Evolutionary conservation across 1,284 basidiomycete genomes (phyloP), one percentile per base, ranked within the genome.

Genomic region (Malassezia japonica): DNA sequence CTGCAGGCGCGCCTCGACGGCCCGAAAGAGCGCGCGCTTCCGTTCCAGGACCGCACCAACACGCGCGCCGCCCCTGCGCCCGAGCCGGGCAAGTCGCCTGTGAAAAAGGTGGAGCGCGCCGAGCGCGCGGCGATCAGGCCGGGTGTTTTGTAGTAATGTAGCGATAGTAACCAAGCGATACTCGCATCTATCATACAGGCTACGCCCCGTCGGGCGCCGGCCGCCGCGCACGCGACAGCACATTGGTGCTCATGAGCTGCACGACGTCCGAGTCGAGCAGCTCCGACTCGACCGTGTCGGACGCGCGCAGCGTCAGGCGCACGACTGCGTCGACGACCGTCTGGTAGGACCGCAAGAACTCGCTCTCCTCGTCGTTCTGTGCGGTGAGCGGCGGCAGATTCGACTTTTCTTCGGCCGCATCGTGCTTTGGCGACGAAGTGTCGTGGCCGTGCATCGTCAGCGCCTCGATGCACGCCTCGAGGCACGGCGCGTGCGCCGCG

Each of bases 231-330:
- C 29, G 36, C 4, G 28, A 8, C 15, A 47, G 21, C 15, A 64
- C 60, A 43, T 64, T 63, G 28, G 49, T 54, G 44, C 62, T 62
- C 60, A 63, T 59, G 40, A 67, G 49, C 50, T 64, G 64, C 9
- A 67, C 56, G 15, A 67, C 58, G 34, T 67, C 65, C 15, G 57
- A 60, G 24, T 65, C 65, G 31, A 59, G 52, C 7, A 63, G 50
- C 16, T 59, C 56, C 29, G 60, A 49, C 16, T 45, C 25, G 28
- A n/a, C 20, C 16, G 33, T 28, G 25, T 59, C 61, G 0, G 55
- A 54, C 3, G 51, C 35, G 16, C 53, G 52, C 41, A 54, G 51
- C 18, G 58, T 53, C 6, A 67, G 46, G 15, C 57, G 57, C 15
- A 57, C 50, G 50, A 69, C 65, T 10, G 64, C 64, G 29, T 55